Evolutionary conservation across 345 rosid genomes (phyloP), one percentile per base, ranked within the genome.

Genomic region (Boechera stricta): DNA sequence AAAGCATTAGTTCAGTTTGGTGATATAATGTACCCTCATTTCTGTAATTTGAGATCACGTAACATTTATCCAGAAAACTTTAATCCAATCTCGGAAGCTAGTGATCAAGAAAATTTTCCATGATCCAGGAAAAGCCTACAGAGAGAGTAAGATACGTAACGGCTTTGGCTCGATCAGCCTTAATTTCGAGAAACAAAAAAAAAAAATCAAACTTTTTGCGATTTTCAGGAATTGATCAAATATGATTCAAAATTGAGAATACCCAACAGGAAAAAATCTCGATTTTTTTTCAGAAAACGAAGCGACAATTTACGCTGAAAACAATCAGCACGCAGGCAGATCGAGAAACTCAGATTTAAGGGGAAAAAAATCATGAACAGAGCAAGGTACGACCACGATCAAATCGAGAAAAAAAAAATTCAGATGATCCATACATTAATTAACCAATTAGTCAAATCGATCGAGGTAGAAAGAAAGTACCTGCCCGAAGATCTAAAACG

Each of bases 361-460:
- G 51, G 21, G 24, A 21, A 32, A 15, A 10, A 54, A 5, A 45
- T 59, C 36, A 18, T 11, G 61, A 75, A 18, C 75, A 60, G 54
- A 76, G 38, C 33, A 49, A 16, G 26, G 54, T 3, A 49, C 10
- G 9, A 47, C 18, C 9, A 52, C 24, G 44, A 61, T 61, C 58
- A 64, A 58, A 77, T 71, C 28, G 24, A 7, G 9, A 2, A 8
- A 9, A 36, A 1, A 38, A 2, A 35, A 33, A 45, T 71, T 52
- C n/a, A 65, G 45, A 60, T 66, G 73, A 72, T 78, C 73, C 0
- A 33, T 7, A 42, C 38, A 74, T 10, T 13, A 29, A 73, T 9
- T 4, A 29, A 73, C 42, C 13, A 66, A 64, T 47, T 10, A 56
- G 55, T 77, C 67, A 77, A 77, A 65, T 21, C 68, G 55, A 78